Conservation (phyloP, 345 rosid genomes). For the Boechera divaricarpa region DNA sequence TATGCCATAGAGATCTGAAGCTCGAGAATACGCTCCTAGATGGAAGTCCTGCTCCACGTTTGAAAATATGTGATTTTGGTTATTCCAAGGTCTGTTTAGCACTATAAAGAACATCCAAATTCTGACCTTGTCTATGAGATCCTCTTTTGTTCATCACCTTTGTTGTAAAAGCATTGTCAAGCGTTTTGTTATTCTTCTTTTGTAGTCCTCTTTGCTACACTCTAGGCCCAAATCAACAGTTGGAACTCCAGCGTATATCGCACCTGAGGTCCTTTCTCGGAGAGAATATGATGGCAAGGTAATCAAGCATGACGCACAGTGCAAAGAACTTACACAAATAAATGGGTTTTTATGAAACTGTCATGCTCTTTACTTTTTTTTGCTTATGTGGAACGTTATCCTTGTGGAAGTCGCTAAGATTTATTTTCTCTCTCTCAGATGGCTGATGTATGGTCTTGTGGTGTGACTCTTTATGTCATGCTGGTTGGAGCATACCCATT, state of each 20-base stretch:
- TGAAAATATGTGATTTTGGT: conserved; percentile 81
- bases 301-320: conserved; percentile 16
- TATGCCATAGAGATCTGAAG: conserved; percentile 79
- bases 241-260: conserved; percentile 86
- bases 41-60: conserved; percentile 74
- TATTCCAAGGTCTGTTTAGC: conserved; percentile 62
- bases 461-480: conserved; percentile 94
- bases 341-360: conserved; percentile 1
- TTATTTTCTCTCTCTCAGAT: conserved; percentile 53
- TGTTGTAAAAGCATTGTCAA: conserved; percentile 13
- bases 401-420: conserved; percentile 8
- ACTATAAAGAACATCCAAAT: background rate
- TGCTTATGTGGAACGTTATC: background rate
- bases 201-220: conserved; percentile 78
- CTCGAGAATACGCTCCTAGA: conserved; percentile 73
- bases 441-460: conserved; percentile 98
- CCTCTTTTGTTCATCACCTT: conserved; percentile 13
- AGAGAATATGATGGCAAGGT: conserved; percentile 94
- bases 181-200: conserved; percentile 21
- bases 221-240: conserved; percentile 84
- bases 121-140: conserved; percentile 1
- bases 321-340: conserved; percentile 3
- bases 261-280: conserved; percentile 80
- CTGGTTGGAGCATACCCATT: conserved; percentile 97
- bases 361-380: conserved; percentile 9